Evolutionary conservation across 352 stramenopile genomes (phyloP), one percentile per base, ranked within the genome.

Genomic region (Globisporangium radiosum): DNA sequence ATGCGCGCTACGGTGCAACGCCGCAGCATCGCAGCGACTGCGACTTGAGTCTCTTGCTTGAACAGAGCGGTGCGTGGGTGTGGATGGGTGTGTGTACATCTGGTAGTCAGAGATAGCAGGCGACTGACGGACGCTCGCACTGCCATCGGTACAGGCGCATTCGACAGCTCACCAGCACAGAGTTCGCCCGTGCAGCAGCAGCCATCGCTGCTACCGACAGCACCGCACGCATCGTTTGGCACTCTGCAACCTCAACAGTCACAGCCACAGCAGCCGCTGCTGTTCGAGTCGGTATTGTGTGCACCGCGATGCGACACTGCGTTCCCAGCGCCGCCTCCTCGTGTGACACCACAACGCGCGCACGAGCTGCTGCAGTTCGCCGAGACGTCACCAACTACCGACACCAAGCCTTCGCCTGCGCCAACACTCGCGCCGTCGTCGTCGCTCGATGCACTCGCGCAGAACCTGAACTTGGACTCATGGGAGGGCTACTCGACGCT

Each of bases 401-500:
- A 72, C 42, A 45, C 19, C 15, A 54, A 65, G 58, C 42, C 44
- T 53, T 33, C 25, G 25, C 25, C 25, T 33, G 38, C 48, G 53
- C 14, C 54, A 33, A 25, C 63, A 6, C 66, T 73, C 48, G 60
- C 57, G 53, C 25, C 25, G 25, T 51, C 60, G 0, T 40, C 57
- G 14, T 66, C 69, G 5, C 60, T 74, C 7, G 68, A 80, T 54
- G n/a, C 69, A 2, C 54, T 81, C 5, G 59, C 64, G 38, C 71
- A 74, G 45, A 81, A 69, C 47, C 56, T 81, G 53, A 82, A 81
- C 33, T 54, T 88, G 14, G 71, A 63, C 25, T 74, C 72, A 1
- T 90, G 80, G 80, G 78, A 90, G 59, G 76, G 76, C n/a, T 90
- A 87, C 53, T 85, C 81, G n/a, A 77, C 71, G 19, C 42, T 90